Evolutionary conservation across 83 land plant genomes (phyloP).

Genomic region (Picea abies): DNA sequence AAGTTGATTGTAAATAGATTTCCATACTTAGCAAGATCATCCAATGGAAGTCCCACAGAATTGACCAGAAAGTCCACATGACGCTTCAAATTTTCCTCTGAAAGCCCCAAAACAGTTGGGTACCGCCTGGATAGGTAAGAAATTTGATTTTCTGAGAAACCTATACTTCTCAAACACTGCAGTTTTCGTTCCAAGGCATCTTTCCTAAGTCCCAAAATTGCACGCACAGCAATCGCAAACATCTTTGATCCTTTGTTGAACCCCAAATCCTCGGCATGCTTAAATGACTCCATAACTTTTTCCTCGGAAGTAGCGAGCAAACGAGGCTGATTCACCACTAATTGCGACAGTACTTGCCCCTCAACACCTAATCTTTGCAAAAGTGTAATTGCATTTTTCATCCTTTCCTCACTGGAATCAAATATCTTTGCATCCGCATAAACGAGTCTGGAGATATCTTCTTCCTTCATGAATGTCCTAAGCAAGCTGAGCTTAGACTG

Average conservation of each 20-base stretch:
- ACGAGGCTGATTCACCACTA: too few species aligned
- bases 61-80: constrained; percentile 24
- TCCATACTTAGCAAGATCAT: too few species aligned
- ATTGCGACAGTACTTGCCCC: too few species aligned
- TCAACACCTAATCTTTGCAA: too few species aligned
- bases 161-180: not conserved
- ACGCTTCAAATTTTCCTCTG: constrained; percentile 16
- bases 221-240: not conserved
- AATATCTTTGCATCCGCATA: too few species aligned
- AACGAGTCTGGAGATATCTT: not conserved
- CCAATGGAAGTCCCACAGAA: not conserved
- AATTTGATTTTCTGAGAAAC: not conserved
- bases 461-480: not conserved
- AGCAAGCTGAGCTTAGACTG: not conserved
- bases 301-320: too few species aligned
- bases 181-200: not conserved
- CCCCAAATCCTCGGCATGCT: not conserved
- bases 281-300: too few species aligned
- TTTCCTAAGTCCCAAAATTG: not conserved
- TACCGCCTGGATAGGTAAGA: not conserved
- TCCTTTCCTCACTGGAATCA: too few species aligned
- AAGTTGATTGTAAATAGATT: too few species aligned
- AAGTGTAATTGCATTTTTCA: too few species aligned
- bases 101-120: not conserved
- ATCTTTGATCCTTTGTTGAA: not conserved